Evolutionary conservation across 331 rosid species (phyloP), one percentile per base, ranked within the genome.

Genomic region (Prunus yedoensis): DNA sequence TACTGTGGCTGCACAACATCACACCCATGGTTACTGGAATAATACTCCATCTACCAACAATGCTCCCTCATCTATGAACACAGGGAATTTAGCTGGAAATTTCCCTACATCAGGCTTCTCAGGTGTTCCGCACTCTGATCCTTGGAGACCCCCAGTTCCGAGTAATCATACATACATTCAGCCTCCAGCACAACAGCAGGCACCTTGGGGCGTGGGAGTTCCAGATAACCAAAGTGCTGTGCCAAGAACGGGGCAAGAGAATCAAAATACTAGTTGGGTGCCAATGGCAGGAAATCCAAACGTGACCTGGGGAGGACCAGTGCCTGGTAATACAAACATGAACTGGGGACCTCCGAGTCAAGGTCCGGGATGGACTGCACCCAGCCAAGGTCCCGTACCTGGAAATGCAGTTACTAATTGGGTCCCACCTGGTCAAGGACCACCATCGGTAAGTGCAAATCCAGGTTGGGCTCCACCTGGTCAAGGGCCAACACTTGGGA

Each of bases 101-200:
- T 89, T 85, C 47, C 78, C 91, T 27, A 18, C 80, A 1, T 47
- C 85, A 10, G 86, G 87, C 60, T 84, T 85, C 81, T 58, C 83
- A 0, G 77, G 84, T 72, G 83, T 79, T 73, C 84, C 83, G 21
- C 80, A 88, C 57, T 74, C 96, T 15, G 92, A 90, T 76, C 72
- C 86, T 35, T 87, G 97, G 98, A 89, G 96, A 80, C 90, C 96
- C 47, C 86, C 87, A n/a, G 78, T 84, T 72, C 80, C 93, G 20
- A 71, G 70, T 74, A 90, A 80, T 81, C 97, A 84, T 62, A 61
- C 90, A 54, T 87, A 82, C 85, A 46, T 83, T 58, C 79, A 85
- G 77, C 82, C 92, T 76, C 85, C 87, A 57, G 87, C 76, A 68
- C 89, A 81, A 7, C 58, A 91, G 7, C 88, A 77, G 76, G 43